Conservation (phyloP, 2,329 filamentous ascomycete genomes). For the Sclerotinia glacialis region DNA sequence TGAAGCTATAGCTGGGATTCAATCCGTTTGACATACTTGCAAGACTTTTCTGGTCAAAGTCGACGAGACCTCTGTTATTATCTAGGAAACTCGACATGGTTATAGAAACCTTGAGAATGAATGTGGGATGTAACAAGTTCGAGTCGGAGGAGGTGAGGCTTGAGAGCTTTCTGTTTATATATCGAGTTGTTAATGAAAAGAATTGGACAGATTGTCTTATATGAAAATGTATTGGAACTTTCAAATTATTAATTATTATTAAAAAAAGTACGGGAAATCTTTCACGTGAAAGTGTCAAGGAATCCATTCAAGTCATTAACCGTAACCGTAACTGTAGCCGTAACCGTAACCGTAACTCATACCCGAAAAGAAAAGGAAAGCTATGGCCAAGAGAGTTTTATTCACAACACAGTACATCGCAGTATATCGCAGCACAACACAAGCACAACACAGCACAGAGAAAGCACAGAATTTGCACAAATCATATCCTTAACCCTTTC, state of each 20-base stretch:
- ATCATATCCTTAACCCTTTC: not conserved
- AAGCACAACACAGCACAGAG: too few species aligned
- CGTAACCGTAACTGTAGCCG: too few species aligned
- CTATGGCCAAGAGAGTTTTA: not conserved
- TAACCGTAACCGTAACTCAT: too few species aligned
- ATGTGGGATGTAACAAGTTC: not conserved
- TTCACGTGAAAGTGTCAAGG: constrained; percentile 21
- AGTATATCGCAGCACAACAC: too few species aligned
- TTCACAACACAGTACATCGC: too few species aligned
- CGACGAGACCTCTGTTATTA: constrained; percentile 45
- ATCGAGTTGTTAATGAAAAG: not conserved
- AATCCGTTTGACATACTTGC: constrained; percentile 51
- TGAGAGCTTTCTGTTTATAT: not conserved
- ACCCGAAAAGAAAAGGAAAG: not conserved
- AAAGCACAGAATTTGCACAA: too few species aligned
- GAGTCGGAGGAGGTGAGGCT: not conserved
- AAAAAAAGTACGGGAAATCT: not conserved
- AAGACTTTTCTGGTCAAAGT: constrained; percentile 65
- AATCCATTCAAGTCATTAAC: too few species aligned
- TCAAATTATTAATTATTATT: not conserved
- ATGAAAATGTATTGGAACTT: not conserved
- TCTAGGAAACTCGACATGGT: constrained; percentile 35
- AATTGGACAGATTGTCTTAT: constrained; percentile 13
- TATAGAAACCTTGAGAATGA: not conserved
- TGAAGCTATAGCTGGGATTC: constrained; percentile 27